phyloP scores from a whole-genome alignment of 305 asterid species.

The Solanum hybrid region DNA sequence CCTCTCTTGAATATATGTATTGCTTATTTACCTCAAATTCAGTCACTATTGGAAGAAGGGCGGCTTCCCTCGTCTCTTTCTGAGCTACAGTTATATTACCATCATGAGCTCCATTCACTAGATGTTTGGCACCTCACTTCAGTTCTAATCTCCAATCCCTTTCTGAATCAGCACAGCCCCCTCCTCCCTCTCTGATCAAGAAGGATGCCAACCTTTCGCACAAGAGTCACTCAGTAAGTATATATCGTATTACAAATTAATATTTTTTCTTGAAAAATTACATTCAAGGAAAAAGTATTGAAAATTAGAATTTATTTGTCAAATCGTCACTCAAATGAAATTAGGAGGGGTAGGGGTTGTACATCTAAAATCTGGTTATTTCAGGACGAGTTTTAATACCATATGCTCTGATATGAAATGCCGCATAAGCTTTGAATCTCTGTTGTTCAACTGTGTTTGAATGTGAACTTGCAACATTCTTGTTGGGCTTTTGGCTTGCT shows the following conservation, averaged over 20 bases:
- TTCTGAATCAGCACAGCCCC: too few relatives aligned
- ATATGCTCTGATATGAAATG: too few relatives aligned
- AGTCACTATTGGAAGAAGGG: background rate
- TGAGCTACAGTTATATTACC: background rate
- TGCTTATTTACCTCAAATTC: background rate
- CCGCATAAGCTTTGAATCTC: background rate
- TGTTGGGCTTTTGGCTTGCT: background rate
- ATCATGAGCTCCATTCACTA: background rate
- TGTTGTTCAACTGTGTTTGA: background rate
- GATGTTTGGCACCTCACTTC: too few relatives aligned
- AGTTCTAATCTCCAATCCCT: too few relatives aligned
- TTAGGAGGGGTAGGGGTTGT: background rate
- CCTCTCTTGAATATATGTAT: background rate
- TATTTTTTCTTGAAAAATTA: too few relatives aligned
- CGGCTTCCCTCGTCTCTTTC: background rate
- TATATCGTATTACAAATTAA: background rate
- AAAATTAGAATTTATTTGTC: background rate
- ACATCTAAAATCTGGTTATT: background rate
- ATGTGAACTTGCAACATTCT: background rate
- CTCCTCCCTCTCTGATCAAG: too few relatives aligned
- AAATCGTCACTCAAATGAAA: too few relatives aligned
- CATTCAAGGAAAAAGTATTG: background rate
- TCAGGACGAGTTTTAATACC: background rate
- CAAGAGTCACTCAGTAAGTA: constrained; percentile 49
- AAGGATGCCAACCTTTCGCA: constrained; percentile 12